phyloP scores from a whole-genome alignment of 768 basidiomycete genomes.

The Suillus decipiens region DNA sequence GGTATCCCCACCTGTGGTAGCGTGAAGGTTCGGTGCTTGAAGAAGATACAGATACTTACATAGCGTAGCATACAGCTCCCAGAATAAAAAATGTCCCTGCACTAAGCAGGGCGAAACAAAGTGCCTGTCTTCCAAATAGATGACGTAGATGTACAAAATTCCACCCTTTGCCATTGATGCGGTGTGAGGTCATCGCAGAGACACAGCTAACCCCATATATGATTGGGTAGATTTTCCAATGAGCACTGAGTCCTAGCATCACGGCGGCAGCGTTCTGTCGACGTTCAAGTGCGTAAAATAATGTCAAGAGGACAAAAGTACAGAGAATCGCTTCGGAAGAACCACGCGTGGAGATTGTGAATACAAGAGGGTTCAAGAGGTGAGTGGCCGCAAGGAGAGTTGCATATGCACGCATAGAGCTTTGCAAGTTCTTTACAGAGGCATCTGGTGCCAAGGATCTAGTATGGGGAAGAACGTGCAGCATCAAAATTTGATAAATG shows the following conservation, averaged over 20 bases:
- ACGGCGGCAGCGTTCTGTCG: conserved; percentile 70
- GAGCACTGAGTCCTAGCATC: conserved; percentile 78
- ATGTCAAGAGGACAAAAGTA: conserved; percentile 70
- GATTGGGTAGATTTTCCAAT: conserved; percentile 98
- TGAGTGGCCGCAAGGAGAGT: conserved; percentile 68
- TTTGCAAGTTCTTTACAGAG: conserved; percentile 10
- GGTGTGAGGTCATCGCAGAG: conserved; percentile 27
- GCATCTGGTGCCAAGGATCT: conserved; percentile 5
- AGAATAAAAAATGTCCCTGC: conserved; percentile 66
- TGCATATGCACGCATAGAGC: conserved; percentile 35
- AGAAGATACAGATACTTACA: conserved; percentile 53
- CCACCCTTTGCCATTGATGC: conserved; percentile 22
- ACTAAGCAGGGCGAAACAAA: conserved; percentile 71
- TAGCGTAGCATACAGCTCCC: conserved; percentile 63
- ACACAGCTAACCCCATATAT: conserved; percentile 85
- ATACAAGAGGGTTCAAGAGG: conserved; percentile 91
- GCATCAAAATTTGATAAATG: conserved; percentile 62
- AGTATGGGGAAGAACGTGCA: conserved; percentile 39
- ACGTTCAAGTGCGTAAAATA: conserved; percentile 58
- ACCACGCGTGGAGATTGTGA: conserved; percentile 95
- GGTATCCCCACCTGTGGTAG: conserved; percentile 81
- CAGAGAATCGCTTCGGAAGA: conserved; percentile 91
- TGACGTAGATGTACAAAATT: conserved; percentile 33
- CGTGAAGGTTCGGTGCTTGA: conserved; percentile 5
- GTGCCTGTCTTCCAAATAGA: conserved; percentile 49